These are phyloP conservation scores for Marasmius sp. DNA, from an alignment of 1,284 basidiomycete species.

Conservation along the genomic window DNA sequence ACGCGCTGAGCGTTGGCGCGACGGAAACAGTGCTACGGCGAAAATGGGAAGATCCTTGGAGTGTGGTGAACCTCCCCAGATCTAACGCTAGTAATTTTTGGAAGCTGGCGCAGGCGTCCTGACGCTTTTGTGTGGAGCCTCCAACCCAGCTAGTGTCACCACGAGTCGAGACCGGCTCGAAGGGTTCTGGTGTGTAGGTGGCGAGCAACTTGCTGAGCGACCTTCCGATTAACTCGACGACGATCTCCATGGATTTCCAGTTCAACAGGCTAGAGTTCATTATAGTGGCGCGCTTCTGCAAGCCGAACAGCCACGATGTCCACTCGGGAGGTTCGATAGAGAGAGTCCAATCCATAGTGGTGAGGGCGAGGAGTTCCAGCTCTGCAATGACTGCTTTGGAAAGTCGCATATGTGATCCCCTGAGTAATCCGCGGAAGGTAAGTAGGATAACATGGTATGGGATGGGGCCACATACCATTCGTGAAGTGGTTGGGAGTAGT, in stretches of 20 bases:
- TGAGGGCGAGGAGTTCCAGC: constrained; percentile 28
- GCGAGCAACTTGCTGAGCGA: background rate
- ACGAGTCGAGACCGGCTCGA: background rate
- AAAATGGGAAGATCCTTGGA: background rate
- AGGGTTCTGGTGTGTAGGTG: background rate
- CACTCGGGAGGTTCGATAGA: constrained; percentile 14
- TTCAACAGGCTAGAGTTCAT: background rate
- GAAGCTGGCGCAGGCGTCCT: background rate
- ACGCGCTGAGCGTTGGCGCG: too few relatives aligned
- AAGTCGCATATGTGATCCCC: constrained; percentile 29
- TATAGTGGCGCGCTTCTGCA: background rate
- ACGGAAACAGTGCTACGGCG: too few relatives aligned
- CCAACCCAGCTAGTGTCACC: background rate
- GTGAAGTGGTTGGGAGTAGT: constrained; percentile 29
- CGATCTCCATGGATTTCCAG: background rate
- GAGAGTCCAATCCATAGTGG: constrained; percentile 25
- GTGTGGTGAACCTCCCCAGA: background rate
- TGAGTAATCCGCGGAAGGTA: constrained; percentile 15
- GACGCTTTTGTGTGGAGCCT: background rate
- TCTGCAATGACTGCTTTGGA: constrained; percentile 26
- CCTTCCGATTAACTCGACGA: background rate
- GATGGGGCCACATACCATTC: constrained; percentile 32
- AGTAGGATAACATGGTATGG: background rate
- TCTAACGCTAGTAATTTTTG: background rate
- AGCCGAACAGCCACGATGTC: constrained; percentile 3